A percentile compares a stretch with the other conserved stretches of the same genome.
phyloP scores from a whole-genome alignment of 192 early-diverging fungal genomes.

The Chytriomyces confervae region DNA sequence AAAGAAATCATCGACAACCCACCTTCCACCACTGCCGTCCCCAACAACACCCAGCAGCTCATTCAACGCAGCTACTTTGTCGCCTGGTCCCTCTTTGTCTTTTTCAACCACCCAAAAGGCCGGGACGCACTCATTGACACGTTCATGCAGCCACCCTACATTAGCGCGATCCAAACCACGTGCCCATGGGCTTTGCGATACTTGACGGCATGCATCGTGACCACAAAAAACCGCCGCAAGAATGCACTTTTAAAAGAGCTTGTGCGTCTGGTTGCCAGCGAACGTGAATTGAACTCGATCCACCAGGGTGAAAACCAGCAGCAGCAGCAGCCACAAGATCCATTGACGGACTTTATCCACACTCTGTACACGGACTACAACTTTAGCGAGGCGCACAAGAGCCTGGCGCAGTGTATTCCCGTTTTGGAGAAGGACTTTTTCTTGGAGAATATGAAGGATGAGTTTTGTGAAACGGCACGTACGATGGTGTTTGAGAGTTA shows the following conservation, averaged over 20 bases:
- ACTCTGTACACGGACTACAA: slow-evolving; percentile 92
- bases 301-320: slow-evolving; percentile 77
- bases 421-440: slow-evolving; percentile 92
- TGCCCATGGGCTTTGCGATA: slow-evolving; percentile 98
- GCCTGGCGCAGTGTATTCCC: slow-evolving; percentile 85
- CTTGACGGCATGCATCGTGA: slow-evolving; percentile 87
- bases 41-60: slow-evolving; percentile 69
- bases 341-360: slow-evolving; percentile 93
- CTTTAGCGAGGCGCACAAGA: slow-evolving; percentile 88
- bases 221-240: slow-evolving; percentile 82
- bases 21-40: slow-evolving; percentile 57
- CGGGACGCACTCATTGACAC: slow-evolving; percentile 93
- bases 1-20: slow-evolving; percentile 88
- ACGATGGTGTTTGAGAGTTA: slow-evolving; percentile 96
- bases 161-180: slow-evolving; percentile 96
- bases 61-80: slow-evolving; percentile 93
- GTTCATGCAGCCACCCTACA: slow-evolving; percentile 88
- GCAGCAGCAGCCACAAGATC: slow-evolving; percentile 84
- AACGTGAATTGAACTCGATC: slow-evolving; percentile 67
- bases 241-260: slow-evolving; percentile 79
- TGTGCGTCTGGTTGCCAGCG: slow-evolving; percentile 73
- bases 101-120: slow-evolving; percentile 97
- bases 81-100: slow-evolving; percentile 98
- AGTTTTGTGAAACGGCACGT: slow-evolving; percentile 94
- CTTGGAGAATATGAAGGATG: slow-evolving; percentile 82